phyloP scores from a whole-genome alignment of 371 early-diverging fungal species.

The Saksenaea vasiformis region DNA sequence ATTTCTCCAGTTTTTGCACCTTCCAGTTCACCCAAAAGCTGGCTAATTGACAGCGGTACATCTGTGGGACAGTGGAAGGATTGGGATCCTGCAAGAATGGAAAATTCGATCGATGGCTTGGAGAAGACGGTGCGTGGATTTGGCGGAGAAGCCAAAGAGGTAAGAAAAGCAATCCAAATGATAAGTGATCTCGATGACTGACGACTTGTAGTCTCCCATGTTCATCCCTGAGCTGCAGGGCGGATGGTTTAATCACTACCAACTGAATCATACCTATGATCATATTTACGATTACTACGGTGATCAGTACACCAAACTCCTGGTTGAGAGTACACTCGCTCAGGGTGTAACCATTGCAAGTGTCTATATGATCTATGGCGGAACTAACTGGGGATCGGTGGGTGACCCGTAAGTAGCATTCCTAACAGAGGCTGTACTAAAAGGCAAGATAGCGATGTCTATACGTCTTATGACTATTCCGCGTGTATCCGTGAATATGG shows the following conservation, averaged over 20 bases:
- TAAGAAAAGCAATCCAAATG: conserved; percentile 15
- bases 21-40: conserved; percentile 59
- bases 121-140: conserved; percentile 74
- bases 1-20: conserved; percentile 59
- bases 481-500: conserved; percentile 81
- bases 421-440: neutral
- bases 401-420: conserved; percentile 69
- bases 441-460: conserved; percentile 58
- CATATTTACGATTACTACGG: conserved; percentile 73
- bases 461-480: conserved; percentile 80
- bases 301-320: conserved; percentile 64
- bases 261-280: conserved; percentile 68
- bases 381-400: conserved; percentile 83
- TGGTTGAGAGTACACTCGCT: conserved; percentile 66
- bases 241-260: conserved; percentile 82
- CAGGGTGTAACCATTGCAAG: conserved; percentile 73
- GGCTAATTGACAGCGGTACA: conserved; percentile 52
- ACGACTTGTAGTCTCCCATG: conserved; percentile 57
- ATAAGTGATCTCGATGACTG: neutral
- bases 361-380: conserved; percentile 82
- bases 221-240: conserved; percentile 85
- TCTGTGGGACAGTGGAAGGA: conserved; percentile 55
- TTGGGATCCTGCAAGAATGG: conserved; percentile 66
- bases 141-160: conserved; percentile 70
- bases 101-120: conserved; percentile 59